phyloP scores from a whole-genome alignment of 2,329 filamentous ascomycete genomes.

The Xylaria sp. region DNA sequence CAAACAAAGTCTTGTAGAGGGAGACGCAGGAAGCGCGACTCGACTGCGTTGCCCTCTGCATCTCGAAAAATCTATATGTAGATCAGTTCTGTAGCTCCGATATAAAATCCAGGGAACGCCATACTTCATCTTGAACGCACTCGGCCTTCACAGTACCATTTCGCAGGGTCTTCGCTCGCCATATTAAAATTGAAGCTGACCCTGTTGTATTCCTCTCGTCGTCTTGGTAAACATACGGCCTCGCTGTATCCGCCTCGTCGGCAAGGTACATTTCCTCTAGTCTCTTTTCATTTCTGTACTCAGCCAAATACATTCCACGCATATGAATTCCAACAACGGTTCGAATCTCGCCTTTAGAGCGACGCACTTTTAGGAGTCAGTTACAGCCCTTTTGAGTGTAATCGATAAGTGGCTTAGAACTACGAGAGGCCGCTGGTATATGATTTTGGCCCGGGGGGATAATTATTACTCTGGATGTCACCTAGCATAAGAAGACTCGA shows the following conservation, averaged over 20 bases:
- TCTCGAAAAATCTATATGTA: slow-evolving; percentile 8
- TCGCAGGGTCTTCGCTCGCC: neutral
- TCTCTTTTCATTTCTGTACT: slow-evolving; percentile 3
- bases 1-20: slow-evolving; percentile 9
- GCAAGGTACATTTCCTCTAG: neutral
- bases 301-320: neutral
- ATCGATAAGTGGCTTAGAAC: neutral
- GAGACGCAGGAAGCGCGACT: neutral
- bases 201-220: neutral
- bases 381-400: neutral
- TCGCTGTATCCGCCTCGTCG: neutral
- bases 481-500: neutral
- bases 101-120: neutral
- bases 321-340: slow-evolving; percentile 3
- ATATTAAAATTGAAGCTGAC: slow-evolving; percentile 1
- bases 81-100: neutral
- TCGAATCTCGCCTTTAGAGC: slow-evolving; percentile 1
- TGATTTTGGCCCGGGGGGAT: neutral
- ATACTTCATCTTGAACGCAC: neutral
- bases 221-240: neutral
- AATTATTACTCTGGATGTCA: too few relatives aligned
- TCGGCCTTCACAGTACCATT: slow-evolving; percentile 1
- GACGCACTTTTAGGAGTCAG: neutral
- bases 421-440: neutral
- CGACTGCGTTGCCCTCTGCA: neutral